Evolutionary conservation across 139 green algal species (phyloP).

Genomic region (Yamagishiella unicocca): DNA sequence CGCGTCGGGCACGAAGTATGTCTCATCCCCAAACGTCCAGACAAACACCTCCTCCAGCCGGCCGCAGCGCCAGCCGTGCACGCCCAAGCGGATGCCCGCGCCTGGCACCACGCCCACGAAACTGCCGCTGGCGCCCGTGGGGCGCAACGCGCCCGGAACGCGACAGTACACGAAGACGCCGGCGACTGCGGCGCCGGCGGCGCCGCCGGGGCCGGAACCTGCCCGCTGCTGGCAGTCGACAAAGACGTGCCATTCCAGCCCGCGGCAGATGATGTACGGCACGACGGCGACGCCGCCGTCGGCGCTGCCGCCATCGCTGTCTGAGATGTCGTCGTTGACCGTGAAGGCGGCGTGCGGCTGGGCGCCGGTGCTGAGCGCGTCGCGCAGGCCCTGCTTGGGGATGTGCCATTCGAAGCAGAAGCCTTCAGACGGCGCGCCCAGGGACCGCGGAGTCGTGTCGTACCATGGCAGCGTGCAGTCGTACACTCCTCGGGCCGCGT

Average conservation of each 20-base stretch:
- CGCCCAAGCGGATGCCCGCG: conserved; percentile 11
- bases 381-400: neutral
- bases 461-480: conserved; percentile 20
- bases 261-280: conserved; percentile 24
- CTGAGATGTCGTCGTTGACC: neutral
- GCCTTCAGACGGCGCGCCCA: neutral
- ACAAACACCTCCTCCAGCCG: conserved; percentile 31
- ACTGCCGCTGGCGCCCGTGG: neutral
- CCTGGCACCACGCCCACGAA: conserved; percentile 20
- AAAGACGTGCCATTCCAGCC: conserved; percentile 30
- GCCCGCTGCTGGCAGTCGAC: conserved; percentile 16
- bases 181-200: neutral
- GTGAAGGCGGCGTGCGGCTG: conserved; percentile 19
- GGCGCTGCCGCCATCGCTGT: neutral
- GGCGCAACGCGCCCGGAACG: neutral
- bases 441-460: conserved; percentile 7
- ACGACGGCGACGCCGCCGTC: neutral
- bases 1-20: conserved; percentile 1
- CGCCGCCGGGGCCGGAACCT: neutral
- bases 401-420: conserved; percentile 38
- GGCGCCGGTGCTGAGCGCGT: neutral
- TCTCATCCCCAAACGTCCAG: conserved; percentile 20
- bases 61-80: conserved; percentile 26
- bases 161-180: conserved; percentile 28
- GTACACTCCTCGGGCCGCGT: conserved; percentile 1